Conservation (phyloP, 805 yeast genomes). For the Ascoidea asiatica region DNA sequence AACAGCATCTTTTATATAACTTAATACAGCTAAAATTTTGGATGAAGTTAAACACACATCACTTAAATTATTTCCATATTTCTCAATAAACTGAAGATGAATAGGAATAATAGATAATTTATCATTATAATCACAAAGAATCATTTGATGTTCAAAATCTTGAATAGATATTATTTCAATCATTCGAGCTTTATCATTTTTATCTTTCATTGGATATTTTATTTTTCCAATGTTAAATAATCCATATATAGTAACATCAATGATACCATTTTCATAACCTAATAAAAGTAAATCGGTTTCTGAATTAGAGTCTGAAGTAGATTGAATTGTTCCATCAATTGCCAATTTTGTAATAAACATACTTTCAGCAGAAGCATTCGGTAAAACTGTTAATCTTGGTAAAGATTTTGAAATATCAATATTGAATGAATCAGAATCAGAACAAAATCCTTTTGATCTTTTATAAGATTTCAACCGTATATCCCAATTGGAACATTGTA, state of each 20-base stretch:
- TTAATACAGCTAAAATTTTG: constrained; percentile 18
- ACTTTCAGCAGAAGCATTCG: constrained; percentile 9
- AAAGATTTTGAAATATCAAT: constrained; percentile 19
- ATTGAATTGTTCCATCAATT: constrained; percentile 16
- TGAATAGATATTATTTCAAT: neutral
- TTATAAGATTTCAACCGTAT: neutral
- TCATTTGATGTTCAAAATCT: neutral
- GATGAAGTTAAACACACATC: constrained; percentile 18
- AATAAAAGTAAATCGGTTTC: constrained; percentile 13
- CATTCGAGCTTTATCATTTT: neutral
- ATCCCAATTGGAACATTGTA: constrained; percentile 2
- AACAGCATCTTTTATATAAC: constrained; percentile 21
- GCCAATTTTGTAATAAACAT: constrained; percentile 16
- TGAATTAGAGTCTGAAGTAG: constrained; percentile 1
- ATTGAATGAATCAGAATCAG: constrained; percentile 16
- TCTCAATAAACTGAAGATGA: constrained; percentile 14
- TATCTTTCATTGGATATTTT: neutral
- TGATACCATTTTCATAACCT: constrained; percentile 14
- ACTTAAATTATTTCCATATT: constrained; percentile 15
- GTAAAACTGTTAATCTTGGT: constrained; percentile 23
- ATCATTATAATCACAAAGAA: no score
- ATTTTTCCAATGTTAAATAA: constrained; percentile 18
- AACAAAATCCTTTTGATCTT: constrained; percentile 5
- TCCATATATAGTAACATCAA: constrained; percentile 20
- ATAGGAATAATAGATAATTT: neutral